Conservation (phyloP, 306 rosid genomes). For the Rubus parviflorus region DNA sequence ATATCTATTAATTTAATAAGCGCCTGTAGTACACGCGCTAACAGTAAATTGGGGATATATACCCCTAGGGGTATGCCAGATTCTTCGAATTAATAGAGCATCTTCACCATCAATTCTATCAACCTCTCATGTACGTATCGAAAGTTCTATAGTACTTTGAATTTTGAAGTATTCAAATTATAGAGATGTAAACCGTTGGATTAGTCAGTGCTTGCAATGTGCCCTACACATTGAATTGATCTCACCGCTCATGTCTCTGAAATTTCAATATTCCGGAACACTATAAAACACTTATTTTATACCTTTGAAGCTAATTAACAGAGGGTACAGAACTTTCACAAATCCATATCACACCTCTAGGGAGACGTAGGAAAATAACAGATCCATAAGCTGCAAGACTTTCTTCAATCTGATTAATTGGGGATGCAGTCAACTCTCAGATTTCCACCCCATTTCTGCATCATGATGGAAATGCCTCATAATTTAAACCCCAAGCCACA, state of each 20-base stretch:
- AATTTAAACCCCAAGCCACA: slow-evolving; percentile 30
- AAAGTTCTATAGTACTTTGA: not conserved
- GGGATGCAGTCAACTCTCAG: slow-evolving; percentile 22
- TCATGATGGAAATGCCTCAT: slow-evolving; percentile 7
- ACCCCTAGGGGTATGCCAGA: too few species aligned
- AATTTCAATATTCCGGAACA: not conserved
- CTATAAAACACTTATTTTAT: not conserved
- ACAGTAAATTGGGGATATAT: too few species aligned
- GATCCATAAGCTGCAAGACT: slow-evolving; percentile 34
- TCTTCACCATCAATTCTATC: slow-evolving; percentile 16
- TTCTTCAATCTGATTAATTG: slow-evolving; percentile 38
- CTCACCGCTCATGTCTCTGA: not conserved
- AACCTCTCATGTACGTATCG: not conserved
- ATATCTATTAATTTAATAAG: too few species aligned
- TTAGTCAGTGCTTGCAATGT: not conserved
- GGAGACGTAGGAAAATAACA: slow-evolving; percentile 34
- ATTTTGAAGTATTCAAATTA: not conserved
- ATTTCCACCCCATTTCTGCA: slow-evolving; percentile 12
- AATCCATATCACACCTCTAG: slow-evolving; percentile 22
- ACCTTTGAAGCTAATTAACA: not conserved
- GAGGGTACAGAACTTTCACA: slow-evolving; percentile 5
- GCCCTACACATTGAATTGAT: not conserved
- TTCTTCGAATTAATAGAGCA: slow-evolving; percentile 20
- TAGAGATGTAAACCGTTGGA: not conserved
- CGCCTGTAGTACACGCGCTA: too few species aligned